Evolutionary conservation across 106 monocot genomes (phyloP).

Genomic region (Phalaenopsis aphrodite): DNA sequence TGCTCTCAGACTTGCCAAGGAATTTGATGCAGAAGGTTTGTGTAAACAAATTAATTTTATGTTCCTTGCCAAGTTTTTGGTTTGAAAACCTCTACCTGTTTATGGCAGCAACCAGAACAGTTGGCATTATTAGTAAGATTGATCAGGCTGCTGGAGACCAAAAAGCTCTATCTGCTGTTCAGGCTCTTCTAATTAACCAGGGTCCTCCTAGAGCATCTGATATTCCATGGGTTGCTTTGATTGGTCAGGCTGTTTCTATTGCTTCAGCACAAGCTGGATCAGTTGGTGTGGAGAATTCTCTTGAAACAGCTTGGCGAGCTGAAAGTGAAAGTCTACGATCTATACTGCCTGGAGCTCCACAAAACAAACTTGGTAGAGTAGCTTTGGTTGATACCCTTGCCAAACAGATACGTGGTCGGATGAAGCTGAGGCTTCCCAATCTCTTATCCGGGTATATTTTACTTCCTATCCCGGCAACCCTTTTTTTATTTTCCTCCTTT

Average conservation of each 20-base stretch:
- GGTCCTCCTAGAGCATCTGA: conserved; percentile 70
- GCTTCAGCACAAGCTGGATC: conserved; percentile 92
- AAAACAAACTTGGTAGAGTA: conserved; percentile 84
- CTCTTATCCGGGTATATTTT: conserved; percentile 64
- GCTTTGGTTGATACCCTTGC: conserved; percentile 83
- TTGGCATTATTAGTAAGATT: conserved; percentile 88
- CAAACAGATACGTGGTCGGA: conserved; percentile 70
- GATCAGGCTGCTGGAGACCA: conserved; percentile 85
- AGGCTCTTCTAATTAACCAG: conserved; percentile 65
- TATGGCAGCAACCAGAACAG: conserved; percentile 62
- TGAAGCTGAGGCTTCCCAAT: conserved; percentile 89
- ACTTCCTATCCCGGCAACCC: neutral
- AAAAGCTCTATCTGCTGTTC: conserved; percentile 65
- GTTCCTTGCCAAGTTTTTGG: neutral
- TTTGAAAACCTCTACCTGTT: neutral
- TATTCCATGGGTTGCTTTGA: conserved; percentile 84
- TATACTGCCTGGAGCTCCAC: conserved; percentile 70
- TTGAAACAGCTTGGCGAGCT: conserved; percentile 91
- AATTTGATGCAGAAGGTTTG: conserved; percentile 77
- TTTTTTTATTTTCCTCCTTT: neutral
- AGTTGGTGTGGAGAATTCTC: conserved; percentile 61
- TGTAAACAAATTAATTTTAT: neutral
- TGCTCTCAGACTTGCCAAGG: conserved; percentile 70
- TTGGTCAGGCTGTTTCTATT: conserved; percentile 85
- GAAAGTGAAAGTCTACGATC: conserved; percentile 79